phyloP scores from a whole-genome alignment of 805 yeast species.

The Monosporozyma servazzii region DNA sequence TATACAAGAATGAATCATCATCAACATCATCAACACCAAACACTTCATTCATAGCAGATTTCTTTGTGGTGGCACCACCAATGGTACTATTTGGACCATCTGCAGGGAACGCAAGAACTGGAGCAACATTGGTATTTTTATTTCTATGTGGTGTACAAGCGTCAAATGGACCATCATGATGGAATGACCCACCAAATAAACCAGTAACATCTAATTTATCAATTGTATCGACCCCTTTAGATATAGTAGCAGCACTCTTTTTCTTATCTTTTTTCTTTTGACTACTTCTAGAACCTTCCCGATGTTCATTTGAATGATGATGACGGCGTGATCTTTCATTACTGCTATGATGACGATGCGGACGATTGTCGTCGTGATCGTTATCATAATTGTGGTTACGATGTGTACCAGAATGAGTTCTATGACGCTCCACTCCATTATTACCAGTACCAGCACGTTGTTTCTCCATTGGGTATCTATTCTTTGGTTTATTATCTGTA shows the following conservation, averaged over 20 bases:
- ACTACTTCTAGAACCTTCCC: neutral
- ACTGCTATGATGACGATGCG: conserved; percentile 6
- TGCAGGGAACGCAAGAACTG: conserved; percentile 89
- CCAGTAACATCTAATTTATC: conserved; percentile 96
- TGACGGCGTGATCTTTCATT: conserved; percentile 8
- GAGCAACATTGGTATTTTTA: conserved; percentile 65
- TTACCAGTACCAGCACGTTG: neutral
- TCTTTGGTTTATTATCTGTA: conserved; percentile 30
- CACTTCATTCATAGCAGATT: conserved; percentile 60
- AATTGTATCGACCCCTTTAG: conserved; percentile 81
- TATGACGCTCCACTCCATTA: conserved; percentile 1
- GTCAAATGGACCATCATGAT: conserved; percentile 98
- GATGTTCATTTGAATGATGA: conserved; percentile 3
- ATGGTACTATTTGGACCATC: conserved; percentile 71
- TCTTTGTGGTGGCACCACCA: conserved; percentile 52
- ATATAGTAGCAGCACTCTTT: conserved; percentile 35
- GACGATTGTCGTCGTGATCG: neutral
- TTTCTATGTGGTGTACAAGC: conserved; percentile 97
- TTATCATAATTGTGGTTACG: neutral
- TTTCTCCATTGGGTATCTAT: conserved; percentile 12
- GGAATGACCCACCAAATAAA: conserved; percentile 87
- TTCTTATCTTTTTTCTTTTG: conserved; percentile 24
- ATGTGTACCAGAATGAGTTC: conserved; percentile 10
- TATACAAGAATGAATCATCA: conserved; percentile 29
- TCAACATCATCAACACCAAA: conserved; percentile 54